A percentile compares a stretch with the other conserved stretches of the same genome.
Conservation (phyloP, 2,329 filamentous ascomycete genomes). For the Neonectria hederae region DNA sequence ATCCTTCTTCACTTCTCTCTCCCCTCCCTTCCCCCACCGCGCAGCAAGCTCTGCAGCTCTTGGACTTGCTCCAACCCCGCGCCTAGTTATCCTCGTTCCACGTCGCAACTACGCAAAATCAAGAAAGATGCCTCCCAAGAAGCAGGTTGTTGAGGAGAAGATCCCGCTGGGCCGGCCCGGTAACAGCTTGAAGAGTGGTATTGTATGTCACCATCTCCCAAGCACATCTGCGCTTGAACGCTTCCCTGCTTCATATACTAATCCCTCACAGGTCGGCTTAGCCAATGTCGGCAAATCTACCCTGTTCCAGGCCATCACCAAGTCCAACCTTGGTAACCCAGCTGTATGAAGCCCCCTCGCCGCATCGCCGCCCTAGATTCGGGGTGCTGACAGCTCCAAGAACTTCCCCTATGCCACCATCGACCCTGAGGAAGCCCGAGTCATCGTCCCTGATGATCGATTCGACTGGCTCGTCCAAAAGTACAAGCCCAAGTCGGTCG, state of each 20-base stretch:
- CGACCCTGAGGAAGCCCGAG: constrained; percentile 96
- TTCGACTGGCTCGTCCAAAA: constrained; percentile 96
- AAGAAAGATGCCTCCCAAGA: constrained; percentile 93
- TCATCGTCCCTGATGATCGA: constrained; percentile 94
- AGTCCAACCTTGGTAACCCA: constrained; percentile 95
- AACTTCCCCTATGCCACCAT: constrained; percentile 99
- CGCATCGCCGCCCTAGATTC: constrained; percentile 47
- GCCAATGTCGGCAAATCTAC: constrained; percentile 99
- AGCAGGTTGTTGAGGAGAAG: constrained; percentile 91
- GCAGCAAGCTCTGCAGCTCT: constrained; percentile 75
- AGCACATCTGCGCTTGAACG: neutral
- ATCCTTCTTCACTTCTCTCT: constrained; percentile 63
- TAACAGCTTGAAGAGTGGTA: constrained; percentile 99
- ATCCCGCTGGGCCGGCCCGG: constrained; percentile 93
- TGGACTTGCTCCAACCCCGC: constrained; percentile 60
- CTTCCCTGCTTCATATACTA: constrained; percentile 30
- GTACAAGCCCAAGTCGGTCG: constrained; percentile 96
- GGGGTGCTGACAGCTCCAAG: constrained; percentile 60
- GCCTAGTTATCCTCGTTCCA: constrained; percentile 59
- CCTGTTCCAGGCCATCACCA: constrained; percentile 99
- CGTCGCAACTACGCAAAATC: constrained; percentile 69
- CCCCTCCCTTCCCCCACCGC: constrained; percentile 57
- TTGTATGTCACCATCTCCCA: constrained; percentile 70
- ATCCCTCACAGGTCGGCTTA: constrained; percentile 80
- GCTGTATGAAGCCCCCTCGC: constrained; percentile 70